Base-by-base conservation (phyloP, 345 rosid species). In the Abelmoschus esculentus region DNA sequence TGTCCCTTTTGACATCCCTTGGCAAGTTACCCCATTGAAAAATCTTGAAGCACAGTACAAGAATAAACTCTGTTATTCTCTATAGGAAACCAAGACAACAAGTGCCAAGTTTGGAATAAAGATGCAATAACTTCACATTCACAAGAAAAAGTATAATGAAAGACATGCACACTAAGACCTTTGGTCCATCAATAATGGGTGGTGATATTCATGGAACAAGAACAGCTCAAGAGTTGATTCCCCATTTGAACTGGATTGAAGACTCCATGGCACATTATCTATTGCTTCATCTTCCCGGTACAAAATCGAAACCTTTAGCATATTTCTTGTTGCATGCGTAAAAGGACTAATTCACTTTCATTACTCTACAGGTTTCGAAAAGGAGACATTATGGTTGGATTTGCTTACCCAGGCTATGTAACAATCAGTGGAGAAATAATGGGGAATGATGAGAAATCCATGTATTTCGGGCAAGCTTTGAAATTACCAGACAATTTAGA, bases 321-420 rank as follows among this genome's bases (percentile, higher is more conserved):
- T 36, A 36, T 36, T 36, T 36, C 40, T 36, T 7, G 7, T 36
- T 36, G 40, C 7, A 36, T 36, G 40, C 40, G 6, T 36, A 36
- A 36, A 36, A 36, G 40, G 40, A 36, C 40, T 36, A 36, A 36
- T 36, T 36, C 40, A 36, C 6, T 36, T 36, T 36, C 40, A 36
- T 36, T 36, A 36, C 40, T 6, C 40, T 36, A 36, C 40, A 83
- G 88, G 73, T n/a, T 85, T 85, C 73, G 62, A 36, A 70, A 77
- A 69, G 50, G 85, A 84, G 86, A 87, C 31, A 42, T 84, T 70
- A 83, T 67, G 75, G 73, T 87, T 47, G 76, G 71, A 63, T 75
- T 74, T 6, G 80, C 81, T 28, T 2, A 47, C 18, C 14, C 77
- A 6, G 73, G 72, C 32, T 22, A 63, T 7, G 32, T 82, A 60